Evolutionary conservation across 306 rosid genomes (phyloP).

Genomic region (Acacia confusa): DNA sequence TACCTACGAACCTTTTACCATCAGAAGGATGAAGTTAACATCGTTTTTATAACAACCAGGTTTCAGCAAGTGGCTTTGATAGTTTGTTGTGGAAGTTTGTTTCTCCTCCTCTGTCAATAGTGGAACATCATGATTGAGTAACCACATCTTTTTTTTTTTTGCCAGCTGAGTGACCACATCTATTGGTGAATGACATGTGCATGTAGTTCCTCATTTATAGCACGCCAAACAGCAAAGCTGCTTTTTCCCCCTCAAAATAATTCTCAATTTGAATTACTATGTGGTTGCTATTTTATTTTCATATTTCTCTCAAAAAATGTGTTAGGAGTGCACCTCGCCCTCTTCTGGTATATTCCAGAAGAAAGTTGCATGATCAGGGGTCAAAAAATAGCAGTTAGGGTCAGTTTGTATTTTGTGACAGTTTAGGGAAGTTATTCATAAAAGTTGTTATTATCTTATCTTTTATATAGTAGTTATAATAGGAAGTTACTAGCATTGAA

Average conservation of each 20-base stretch:
- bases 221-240: conserved; percentile 19
- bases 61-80: neutral
- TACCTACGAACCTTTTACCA: neutral
- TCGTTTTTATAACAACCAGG: neutral
- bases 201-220: conserved; percentile 18
- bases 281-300: neutral
- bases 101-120: neutral
- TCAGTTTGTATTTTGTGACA: too few relatives aligned
- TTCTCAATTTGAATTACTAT: neutral
- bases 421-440: too few relatives aligned
- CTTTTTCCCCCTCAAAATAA: neutral
- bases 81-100: neutral
- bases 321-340: too few relatives aligned
- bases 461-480: too few relatives aligned
- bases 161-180: neutral
- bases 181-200: conserved; percentile 14
- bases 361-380: too few relatives aligned
- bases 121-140: neutral
- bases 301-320: neutral
- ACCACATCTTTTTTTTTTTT: neutral
- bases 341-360: too few relatives aligned
- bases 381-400: too few relatives aligned
- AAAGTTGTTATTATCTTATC: too few relatives aligned
- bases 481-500: too few relatives aligned
- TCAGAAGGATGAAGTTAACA: neutral